Conservation (phyloP, 164 flowering plant genomes). For the Magnolia kwangsiensis region DNA sequence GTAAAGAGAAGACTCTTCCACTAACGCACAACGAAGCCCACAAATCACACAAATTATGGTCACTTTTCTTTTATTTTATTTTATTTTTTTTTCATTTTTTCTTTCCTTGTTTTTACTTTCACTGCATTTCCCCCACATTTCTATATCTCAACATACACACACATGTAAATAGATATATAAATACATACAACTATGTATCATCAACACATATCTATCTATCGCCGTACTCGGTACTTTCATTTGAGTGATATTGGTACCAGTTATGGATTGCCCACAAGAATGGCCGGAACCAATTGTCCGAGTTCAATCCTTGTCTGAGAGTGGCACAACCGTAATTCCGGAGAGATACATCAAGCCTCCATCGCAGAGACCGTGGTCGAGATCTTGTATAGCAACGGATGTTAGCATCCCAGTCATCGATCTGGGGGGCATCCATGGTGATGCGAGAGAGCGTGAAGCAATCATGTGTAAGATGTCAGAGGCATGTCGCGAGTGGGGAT, state of each 20-base stretch:
- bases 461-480: slow-evolving; percentile 23
- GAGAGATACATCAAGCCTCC: slow-evolving; percentile 67
- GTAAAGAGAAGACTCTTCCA: slow-evolving; percentile 2
- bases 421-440: slow-evolving; percentile 24
- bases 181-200: too few species aligned
- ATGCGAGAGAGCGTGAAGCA: not conserved
- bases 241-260: not conserved
- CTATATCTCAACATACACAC: too few species aligned
- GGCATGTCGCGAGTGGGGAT: slow-evolving; percentile 84
- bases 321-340: slow-evolving; percentile 42
- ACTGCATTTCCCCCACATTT: too few species aligned
- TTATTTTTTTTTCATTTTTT: too few species aligned
- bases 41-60: too few species aligned
- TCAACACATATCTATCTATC: too few species aligned
- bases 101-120: too few species aligned
- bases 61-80: not conserved
- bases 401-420: slow-evolving; percentile 69
- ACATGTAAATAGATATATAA: too few species aligned
- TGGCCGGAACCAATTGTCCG: slow-evolving; percentile 95
- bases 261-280: slow-evolving; percentile 35
- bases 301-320: slow-evolving; percentile 78
- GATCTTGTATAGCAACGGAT: too few species aligned
- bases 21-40: not conserved
- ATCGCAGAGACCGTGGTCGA: slow-evolving; percentile 43
- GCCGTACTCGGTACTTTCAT: too few species aligned